These are phyloP conservation scores for Linanthus parryae DNA, from an alignment of 148 eudicot genomes.

Conservation along the genomic window DNA sequence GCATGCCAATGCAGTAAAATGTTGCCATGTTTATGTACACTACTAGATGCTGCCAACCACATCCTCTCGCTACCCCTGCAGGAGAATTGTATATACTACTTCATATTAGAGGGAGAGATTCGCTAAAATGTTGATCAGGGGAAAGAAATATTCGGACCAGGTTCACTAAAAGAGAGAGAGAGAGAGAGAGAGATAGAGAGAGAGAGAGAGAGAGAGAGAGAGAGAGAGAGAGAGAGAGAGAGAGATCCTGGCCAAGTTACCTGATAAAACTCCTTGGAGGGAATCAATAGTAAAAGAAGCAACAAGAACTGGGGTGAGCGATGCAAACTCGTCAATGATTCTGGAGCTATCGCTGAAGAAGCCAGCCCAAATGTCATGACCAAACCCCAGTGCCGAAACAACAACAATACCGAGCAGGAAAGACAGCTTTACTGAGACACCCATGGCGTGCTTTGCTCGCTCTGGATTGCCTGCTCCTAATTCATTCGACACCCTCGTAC, in stretches of 20 bases:
- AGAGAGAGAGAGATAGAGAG: too few species aligned
- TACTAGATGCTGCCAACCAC: constrained; percentile 84
- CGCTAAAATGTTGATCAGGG: too few species aligned
- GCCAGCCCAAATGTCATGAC: constrained; percentile 69
- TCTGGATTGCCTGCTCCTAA: constrained; percentile 63
- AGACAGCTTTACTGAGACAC: constrained; percentile 60
- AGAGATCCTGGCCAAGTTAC: too few species aligned
- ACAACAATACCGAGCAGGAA: constrained; percentile 39
- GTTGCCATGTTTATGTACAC: constrained; percentile 56
- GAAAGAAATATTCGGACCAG: too few species aligned
- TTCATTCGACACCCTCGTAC: constrained; percentile 93
- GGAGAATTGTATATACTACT: too few species aligned
- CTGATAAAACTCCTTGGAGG: constrained; percentile 82
- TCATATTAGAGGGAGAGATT: too few species aligned
- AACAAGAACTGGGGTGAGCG: constrained; percentile 53
- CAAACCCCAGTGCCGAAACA: constrained; percentile 43
- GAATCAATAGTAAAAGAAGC: constrained; percentile 54
- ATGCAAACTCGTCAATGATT: constrained; percentile 41
- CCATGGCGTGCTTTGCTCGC: constrained; percentile 67
- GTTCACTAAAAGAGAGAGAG: too few species aligned
- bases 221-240: too few species aligned
- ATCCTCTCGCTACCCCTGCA: constrained; percentile 85
- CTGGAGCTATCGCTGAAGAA: constrained; percentile 44
- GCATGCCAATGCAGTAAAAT: constrained; percentile 70
- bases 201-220: too few species aligned